Evolutionary conservation across 306 rosid species (phyloP), one percentile per base, ranked within the genome.

Genomic region (Cyclanthera cordifolia): DNA sequence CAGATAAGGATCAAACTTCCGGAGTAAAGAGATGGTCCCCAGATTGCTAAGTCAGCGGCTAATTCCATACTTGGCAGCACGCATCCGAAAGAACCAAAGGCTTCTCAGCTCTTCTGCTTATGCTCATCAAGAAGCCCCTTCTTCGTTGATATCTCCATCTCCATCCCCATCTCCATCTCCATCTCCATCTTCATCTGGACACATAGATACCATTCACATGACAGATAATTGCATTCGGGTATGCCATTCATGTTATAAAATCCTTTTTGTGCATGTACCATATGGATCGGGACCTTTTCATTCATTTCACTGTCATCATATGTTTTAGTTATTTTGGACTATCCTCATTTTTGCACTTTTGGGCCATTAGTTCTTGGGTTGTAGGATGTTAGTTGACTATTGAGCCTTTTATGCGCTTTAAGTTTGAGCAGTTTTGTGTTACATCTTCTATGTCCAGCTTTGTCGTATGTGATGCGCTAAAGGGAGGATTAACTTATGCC

Each of bases 181-280:
- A 20, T 67, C 80, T 56, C 1, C 77, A 20, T 77, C 80, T 55
- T 1, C 74, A 25, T 79, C 83, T 37, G 48, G 76, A 23, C 73
- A 81, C 39, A 17, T 37, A 47, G 89, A 90, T 24, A 68, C 80
- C 4, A 78, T 90, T 72, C 79, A 79, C 54, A 77, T 90, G 85
- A 81, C 95, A 6, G 92, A 87, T 17, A 83, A 70, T 25, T 87
- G 95, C 75, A 75, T 90, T 63, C 90, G 82, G 55, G 97, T 90
- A 78, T 21, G 49, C n/a, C 60, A 71, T 72, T 9, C 28, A 8
- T 19, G 1, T 60, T 17, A 19, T 60, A 49, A 3, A 34, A n/a
- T 60, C 67, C 23, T 17, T 60, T 37, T 60, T 25, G 48, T 37
- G n/a, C 49, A 60, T 19, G 27, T 60, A 60, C 32, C 51, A 41